Percentiles rank a stretch among this genome's conserved stretches.
phyloP scores from a whole-genome alignment of 768 basidiomycete genomes.

The Pholiota microspora region DNA sequence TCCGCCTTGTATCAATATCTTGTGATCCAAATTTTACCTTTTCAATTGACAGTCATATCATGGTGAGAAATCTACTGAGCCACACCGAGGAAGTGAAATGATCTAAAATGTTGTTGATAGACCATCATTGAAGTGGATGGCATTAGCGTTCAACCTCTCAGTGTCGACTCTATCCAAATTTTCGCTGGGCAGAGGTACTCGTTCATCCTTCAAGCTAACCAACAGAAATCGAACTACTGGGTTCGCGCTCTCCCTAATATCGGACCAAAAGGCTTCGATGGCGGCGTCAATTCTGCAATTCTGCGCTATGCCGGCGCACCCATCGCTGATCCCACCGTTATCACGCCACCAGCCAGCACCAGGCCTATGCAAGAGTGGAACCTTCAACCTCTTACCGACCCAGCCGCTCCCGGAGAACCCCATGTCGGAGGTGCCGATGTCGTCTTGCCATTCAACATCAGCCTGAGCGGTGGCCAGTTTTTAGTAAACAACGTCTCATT shows the following conservation, averaged over 20 bases:
- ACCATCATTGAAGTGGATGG: conserved; percentile 37
- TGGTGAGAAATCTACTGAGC: not conserved
- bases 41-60: not conserved
- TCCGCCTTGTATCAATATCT: not conserved
- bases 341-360: conserved; percentile 15
- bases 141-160: conserved; percentile 29
- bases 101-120: no score
- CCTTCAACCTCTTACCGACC: conserved; percentile 29
- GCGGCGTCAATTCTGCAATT: conserved; percentile 40
- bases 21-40: not conserved
- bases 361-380: conserved; percentile 33
- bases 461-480: conserved; percentile 19
- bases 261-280: conserved; percentile 13
- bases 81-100: no score
- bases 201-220: conserved; percentile 35
- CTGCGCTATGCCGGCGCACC: conserved; percentile 46
- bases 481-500: conserved; percentile 21
- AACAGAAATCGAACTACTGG: conserved; percentile 40
- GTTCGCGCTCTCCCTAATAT: conserved; percentile 31
- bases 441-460: conserved; percentile 29
- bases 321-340: conserved; percentile 33
- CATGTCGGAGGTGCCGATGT: conserved; percentile 36
- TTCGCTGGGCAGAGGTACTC: conserved; percentile 18
- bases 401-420: conserved; percentile 28
- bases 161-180: conserved; percentile 33